Evolutionary conservation across 208 protist species (phyloP), one percentile per base, ranked within the genome.

Genomic region (Leishmania tropica): DNA sequence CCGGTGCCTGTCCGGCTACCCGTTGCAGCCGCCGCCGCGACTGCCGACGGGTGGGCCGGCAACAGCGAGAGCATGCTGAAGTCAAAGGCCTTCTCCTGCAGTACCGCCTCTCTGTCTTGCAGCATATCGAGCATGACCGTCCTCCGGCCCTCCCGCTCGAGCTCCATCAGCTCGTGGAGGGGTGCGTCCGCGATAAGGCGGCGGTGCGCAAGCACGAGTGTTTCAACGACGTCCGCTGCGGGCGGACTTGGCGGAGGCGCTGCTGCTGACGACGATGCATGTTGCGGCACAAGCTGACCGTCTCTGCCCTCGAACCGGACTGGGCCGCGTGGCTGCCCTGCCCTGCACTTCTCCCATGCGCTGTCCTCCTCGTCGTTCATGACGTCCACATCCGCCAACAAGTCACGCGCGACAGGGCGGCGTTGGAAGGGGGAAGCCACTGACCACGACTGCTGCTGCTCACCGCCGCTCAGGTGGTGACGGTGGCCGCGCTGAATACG

Each of bases 61-160:
- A 65, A 11, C 53, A 81, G 71, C 68, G 68, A 64, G n/a, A 81
- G 1, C 31, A 85, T 45, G 17, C 64, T 31, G 71, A 68, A 85
- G 13, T 70, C 76, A 4, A 74, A 76, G 13, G 60, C 70, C 37
- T 81, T 76, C 60, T 85, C 70, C 19, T 74, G 76, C n/a, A 85
- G n/a, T 0, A 81, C 28, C 6, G 31, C 17, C 24, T 62, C 48
- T 24, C 68, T 77, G 56, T 81, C 81, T 31, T 73, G 68, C 24
- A 85, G 60, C 81, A 85, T 85, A 5, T 51, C 60, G 24, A 24
- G 0, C 68, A 81, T 80, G 19, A 78, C 35, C 4, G 11, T 6
- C 19, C 53, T 60, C 7, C 81, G 81, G n/a, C 60, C 76, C 13
- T 77, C 76, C 5, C 68, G 76, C 51, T 85, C 81, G 58, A 85